Conservation (phyloP, 768 basidiomycete species). For the Cystobasidium onofrii region DNA sequence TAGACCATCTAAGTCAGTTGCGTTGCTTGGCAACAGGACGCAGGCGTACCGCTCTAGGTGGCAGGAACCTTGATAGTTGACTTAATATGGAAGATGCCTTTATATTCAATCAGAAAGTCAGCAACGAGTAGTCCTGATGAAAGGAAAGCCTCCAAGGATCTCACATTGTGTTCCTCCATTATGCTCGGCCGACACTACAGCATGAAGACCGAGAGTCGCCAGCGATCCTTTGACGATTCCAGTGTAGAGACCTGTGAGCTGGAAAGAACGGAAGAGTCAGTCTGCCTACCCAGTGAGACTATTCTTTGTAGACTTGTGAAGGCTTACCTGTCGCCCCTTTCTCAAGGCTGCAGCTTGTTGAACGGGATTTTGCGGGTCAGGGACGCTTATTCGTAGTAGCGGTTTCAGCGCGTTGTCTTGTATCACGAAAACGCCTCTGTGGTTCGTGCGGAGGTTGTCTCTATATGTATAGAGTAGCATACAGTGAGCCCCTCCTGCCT, state of each 20-base stretch:
- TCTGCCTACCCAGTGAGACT: background rate
- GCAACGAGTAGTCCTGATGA: background rate
- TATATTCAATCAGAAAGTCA: background rate
- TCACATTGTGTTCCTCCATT: slow-evolving; percentile 34
- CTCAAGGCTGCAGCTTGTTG: background rate
- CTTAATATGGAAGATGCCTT: slow-evolving; percentile 40
- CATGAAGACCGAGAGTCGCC: slow-evolving; percentile 35
- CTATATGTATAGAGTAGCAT: no score
- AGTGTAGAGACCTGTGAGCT: slow-evolving; percentile 34
- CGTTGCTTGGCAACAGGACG: no score
- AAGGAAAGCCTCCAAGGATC: background rate
- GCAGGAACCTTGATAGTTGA: background rate
- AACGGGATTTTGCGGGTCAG: background rate
- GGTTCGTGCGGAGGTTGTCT: slow-evolving; percentile 43
- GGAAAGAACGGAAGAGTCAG: background rate
- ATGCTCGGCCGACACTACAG: slow-evolving; percentile 32
- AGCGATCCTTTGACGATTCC: slow-evolving; percentile 39
- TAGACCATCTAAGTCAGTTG: no score
- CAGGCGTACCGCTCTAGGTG: background rate
- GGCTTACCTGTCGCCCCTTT: slow-evolving; percentile 2
- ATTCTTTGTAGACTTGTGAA: background rate
- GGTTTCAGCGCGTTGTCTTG: slow-evolving; percentile 35
- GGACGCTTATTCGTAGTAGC: slow-evolving; percentile 24
- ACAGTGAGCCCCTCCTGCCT: background rate
- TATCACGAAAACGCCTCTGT: slow-evolving; percentile 41